Evolutionary conservation across 306 rosid species (phyloP).

Genomic region (Mimosa pudica): DNA sequence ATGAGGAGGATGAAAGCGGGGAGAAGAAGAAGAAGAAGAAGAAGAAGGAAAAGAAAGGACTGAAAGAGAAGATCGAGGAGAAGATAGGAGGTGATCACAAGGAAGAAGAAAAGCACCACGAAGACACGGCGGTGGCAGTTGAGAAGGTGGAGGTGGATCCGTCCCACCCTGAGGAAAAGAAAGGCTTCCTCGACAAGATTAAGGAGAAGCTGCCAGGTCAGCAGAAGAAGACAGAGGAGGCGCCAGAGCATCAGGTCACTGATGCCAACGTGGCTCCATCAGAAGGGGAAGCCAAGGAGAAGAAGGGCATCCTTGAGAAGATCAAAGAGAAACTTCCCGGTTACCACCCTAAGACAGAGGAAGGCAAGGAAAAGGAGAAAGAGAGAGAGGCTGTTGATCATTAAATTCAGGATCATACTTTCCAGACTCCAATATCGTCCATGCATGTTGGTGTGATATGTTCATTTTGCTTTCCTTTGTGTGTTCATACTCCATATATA

Average conservation of each 20-base stretch:
- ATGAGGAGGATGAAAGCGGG: slow-evolving; percentile 52
- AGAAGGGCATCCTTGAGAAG: slow-evolving; percentile 67
- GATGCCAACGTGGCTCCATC: slow-evolving; percentile 17
- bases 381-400: slow-evolving; percentile 15
- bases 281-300: slow-evolving; percentile 58
- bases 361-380: slow-evolving; percentile 37
- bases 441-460: slow-evolving; percentile 34
- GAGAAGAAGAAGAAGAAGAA: slow-evolving; percentile 42
- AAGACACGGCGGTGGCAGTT: slow-evolving; percentile 48
- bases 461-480: slow-evolving; percentile 10
- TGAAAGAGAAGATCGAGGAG: slow-evolving; percentile 30
- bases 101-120: slow-evolving; percentile 30
- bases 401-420: neutral
- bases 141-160: slow-evolving; percentile 56
- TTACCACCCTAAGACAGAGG: slow-evolving; percentile 53
- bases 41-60: slow-evolving; percentile 26
- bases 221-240: slow-evolving; percentile 71
- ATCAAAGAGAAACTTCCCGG: slow-evolving; percentile 70
- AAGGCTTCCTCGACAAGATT: slow-evolving; percentile 66
- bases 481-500: neutral
- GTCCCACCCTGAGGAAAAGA: slow-evolving; percentile 50
- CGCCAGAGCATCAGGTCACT: slow-evolving; percentile 12
- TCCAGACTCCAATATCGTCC: neutral
- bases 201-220: slow-evolving; percentile 83
- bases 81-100: slow-evolving; percentile 36